Percentiles rank a stretch among this genome's conserved stretches.
These are phyloP conservation scores for Neospermospora avenae DNA, from an alignment of 2,329 filamentous ascomycete genomes.

Conservation along the genomic window DNA sequence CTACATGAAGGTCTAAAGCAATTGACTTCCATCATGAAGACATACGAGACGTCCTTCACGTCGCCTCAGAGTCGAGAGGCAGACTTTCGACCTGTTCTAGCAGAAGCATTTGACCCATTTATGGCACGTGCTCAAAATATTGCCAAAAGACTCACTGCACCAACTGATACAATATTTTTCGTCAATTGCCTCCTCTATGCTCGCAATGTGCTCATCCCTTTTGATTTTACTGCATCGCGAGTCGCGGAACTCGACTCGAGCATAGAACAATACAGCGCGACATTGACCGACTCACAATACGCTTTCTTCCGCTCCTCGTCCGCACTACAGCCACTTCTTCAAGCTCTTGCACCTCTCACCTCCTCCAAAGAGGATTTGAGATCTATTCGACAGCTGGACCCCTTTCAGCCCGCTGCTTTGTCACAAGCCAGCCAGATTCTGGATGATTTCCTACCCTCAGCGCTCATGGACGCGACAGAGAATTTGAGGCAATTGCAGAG, in stretches of 20 bases:
- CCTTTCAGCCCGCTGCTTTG: slow-evolving; percentile 60
- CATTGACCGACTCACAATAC: slow-evolving; percentile 66
- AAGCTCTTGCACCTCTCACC: slow-evolving; percentile 43
- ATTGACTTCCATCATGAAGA: slow-evolving; percentile 75
- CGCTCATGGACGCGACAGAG: slow-evolving; percentile 86
- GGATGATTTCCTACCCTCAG: slow-evolving; percentile 89
- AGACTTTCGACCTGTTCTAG: slow-evolving; percentile 71
- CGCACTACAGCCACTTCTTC: slow-evolving; percentile 64
- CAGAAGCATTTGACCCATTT: slow-evolving; percentile 83
- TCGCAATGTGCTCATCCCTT: slow-evolving; percentile 51
- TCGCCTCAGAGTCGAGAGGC: slow-evolving; percentile 55
- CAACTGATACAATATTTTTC: slow-evolving; percentile 64
- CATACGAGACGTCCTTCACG: slow-evolving; percentile 78
- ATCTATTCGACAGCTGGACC: slow-evolving; percentile 55
- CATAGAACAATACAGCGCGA: slow-evolving; percentile 52
- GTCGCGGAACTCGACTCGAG: slow-evolving; percentile 53
- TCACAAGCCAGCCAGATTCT: slow-evolving; percentile 68
- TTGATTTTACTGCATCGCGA: slow-evolving; percentile 60
- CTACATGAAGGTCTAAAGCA: slow-evolving; percentile 76
- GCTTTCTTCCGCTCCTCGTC: slow-evolving; percentile 71
- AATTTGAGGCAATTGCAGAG: slow-evolving; percentile 73
- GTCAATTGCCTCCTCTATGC: slow-evolving; percentile 68
- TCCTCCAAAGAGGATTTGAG: slow-evolving; percentile 50
- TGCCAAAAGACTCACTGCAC: slow-evolving; percentile 55
- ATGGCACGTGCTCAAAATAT: slow-evolving; percentile 71